These are phyloP conservation scores for Niebla homalea DNA, from an alignment of 495 filamentous ascomycete genomes.

Conservation along the genomic window DNA sequence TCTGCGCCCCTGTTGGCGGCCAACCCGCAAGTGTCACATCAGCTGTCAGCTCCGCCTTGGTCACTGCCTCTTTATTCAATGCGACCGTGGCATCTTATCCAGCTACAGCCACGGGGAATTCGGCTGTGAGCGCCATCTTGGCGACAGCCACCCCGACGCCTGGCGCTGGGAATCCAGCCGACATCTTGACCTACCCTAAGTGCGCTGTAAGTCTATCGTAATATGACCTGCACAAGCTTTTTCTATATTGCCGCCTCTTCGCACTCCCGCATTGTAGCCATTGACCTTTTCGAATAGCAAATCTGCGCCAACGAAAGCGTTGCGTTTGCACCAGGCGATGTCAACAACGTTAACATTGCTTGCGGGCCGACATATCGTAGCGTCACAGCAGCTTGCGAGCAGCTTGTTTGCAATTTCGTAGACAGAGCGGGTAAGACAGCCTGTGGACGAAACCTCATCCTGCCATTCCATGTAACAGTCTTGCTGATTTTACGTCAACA, in stretches of 20 bases:
- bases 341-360: constrained; percentile 1
- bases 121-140: background rate
- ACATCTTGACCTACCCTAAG: background rate
- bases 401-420: background rate
- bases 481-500: background rate
- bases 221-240: no score
- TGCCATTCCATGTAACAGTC: background rate
- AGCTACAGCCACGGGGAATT: background rate
- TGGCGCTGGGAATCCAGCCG: background rate
- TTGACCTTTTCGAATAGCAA: background rate
- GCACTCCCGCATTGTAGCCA: background rate
- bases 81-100: background rate
- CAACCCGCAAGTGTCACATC: background rate
- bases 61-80: background rate
- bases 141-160: constrained; percentile 1
- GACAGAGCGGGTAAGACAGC: background rate
- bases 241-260: background rate
- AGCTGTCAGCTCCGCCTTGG: background rate
- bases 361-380: constrained; percentile 3
- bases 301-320: constrained; percentile 2
- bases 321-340: background rate
- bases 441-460: background rate
- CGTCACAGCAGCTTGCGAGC: constrained; percentile 6
- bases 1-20: constrained; percentile 6
- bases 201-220: constrained; percentile 4